Evolutionary conservation across 2,329 filamentous ascomycete genomes (phyloP), one percentile per base, ranked within the genome.

Genomic region (Emergomyces orientalis): DNA sequence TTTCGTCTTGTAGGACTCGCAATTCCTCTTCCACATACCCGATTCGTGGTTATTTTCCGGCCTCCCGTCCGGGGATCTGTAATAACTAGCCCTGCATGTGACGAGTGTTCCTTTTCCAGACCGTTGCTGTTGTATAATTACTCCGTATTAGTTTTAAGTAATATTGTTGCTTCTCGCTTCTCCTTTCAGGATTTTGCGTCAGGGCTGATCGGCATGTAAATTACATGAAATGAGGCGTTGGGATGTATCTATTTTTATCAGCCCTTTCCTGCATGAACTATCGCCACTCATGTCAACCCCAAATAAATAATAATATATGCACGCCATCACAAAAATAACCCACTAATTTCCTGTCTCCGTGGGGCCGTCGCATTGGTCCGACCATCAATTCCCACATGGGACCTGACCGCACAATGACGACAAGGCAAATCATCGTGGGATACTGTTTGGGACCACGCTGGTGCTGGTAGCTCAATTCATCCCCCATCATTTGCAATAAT

Each of bases 31-130:
- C 2, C 41, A 60, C 13, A 60, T 60, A 49, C 58, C 58, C 2
- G 58, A 60, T 51, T 60, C 58, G 14, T 60, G 58, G 58, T 27
- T 60, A 47, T 60, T 60, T 51, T 49, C 58, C 17, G 32, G 17
- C 5, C 22, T 25, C 4, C 37, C 41, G 25, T 19, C 58, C 2
- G 58, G 58, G n/a, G 27, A 45, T 32, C 22, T 57, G n/a, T 57
- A 41, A 27, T 39, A 27, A 52, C n/a, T 7, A 45, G 34, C 34
- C 34, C 1, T n/a, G n/a, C n/a, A n/a, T n/a, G n/a, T 19, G 13
- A 30, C 3, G 27, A 32, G 4, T n/a, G n/a, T 52, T 52, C 11
- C 30, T 34, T 22, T 22, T 55, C 27, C 51, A 3, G 43, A 22
- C 5, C 43, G n/a, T 6, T 45, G 43, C 1, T 22, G 17, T 22